Evolutionary conservation across 2,329 filamentous ascomycete species (phyloP), one percentile per base, ranked within the genome.

Genomic region (Raffaelea deltoideospora): DNA sequence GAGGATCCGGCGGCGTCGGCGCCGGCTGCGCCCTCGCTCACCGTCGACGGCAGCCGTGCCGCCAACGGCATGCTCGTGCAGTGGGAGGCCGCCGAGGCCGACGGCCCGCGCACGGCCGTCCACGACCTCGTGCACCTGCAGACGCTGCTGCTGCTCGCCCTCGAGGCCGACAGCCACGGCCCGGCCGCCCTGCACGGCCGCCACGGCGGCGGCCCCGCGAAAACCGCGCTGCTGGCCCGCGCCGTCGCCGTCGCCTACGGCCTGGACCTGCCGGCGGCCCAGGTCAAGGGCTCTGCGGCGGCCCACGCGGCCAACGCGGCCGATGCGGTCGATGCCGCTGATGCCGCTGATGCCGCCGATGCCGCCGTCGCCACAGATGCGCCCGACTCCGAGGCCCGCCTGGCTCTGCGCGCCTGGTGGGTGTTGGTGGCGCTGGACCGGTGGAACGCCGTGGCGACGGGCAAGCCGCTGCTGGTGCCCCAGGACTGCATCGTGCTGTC

Each of bases 361-460:
- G 37, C 61, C 33, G 62, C 64, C 36, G 53, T 56, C 5, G 63
- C 67, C 5, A 52, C 59, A 13, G 70, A 77, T 37, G 49, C 59
- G n/a, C 11, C 13, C 3, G 74, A 82, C 49, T 69, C 67, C 17
- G 71, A 77, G 31, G 71, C 76, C 34, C 70, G 71, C 15, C 58
- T 83, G 4, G 67, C 67, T 2, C 61, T 76, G 35, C 67, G 76
- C 31, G 67, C 77, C 15, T 85, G 79, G 79, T 83, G 76, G 74
- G 71, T 73, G 13, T 58, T 85, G 24, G 68, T 83, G 32, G 65
- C 79, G 43, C 67, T 85, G 43, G 79, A 85, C 48, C 69, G 78
- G 14, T 85, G 77, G 76, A 73, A 82, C 50, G 75, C 79, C 4
- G 67, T 74, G n/a, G 75, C 72, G 18, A 77, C 69, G 5, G 72